phyloP scores from a whole-genome alignment of 2,329 filamentous ascomycete genomes.

The Onygenales sp. region DNA sequence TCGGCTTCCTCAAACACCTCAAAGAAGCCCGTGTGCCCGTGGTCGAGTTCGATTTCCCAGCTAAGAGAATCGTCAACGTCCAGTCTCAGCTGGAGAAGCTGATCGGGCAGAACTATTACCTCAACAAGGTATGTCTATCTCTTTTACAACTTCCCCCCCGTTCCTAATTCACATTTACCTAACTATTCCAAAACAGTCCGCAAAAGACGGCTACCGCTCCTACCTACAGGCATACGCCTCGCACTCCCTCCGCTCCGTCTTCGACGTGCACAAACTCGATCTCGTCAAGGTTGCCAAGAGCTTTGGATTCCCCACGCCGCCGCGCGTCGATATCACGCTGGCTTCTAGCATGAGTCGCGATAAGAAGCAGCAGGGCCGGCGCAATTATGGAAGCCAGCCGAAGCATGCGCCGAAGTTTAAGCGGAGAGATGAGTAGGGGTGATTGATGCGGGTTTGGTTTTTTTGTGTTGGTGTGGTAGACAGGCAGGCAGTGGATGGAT shows the following conservation, averaged over 20 bases:
- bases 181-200: conserved; percentile 36
- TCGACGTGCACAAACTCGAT: conserved; percentile 74
- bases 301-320: conserved; percentile 70
- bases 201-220: conserved; percentile 67
- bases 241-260: conserved; percentile 72
- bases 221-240: conserved; percentile 94
- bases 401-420: conserved; percentile 52
- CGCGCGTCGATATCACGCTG: conserved; percentile 68
- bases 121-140: conserved; percentile 60
- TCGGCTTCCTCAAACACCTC: conserved; percentile 84
- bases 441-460: conserved; percentile 2
- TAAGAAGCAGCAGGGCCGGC: conserved; percentile 58
- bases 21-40: conserved; percentile 88
- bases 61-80: conserved; percentile 83
- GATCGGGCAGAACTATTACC: conserved; percentile 90
- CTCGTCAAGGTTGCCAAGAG: conserved; percentile 75
- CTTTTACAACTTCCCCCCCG: not conserved
- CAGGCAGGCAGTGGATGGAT: not conserved
- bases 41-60: conserved; percentile 90
- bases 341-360: conserved; percentile 66
- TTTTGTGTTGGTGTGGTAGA: not conserved
- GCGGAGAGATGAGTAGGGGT: conserved; percentile 30
- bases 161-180: conserved; percentile 5
- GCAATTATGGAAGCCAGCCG: conserved; percentile 71
- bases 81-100: conserved; percentile 89